These are phyloP conservation scores for Lentinus brumalis DNA, from an alignment of 768 basidiomycete species.

Conservation along the genomic window DNA sequence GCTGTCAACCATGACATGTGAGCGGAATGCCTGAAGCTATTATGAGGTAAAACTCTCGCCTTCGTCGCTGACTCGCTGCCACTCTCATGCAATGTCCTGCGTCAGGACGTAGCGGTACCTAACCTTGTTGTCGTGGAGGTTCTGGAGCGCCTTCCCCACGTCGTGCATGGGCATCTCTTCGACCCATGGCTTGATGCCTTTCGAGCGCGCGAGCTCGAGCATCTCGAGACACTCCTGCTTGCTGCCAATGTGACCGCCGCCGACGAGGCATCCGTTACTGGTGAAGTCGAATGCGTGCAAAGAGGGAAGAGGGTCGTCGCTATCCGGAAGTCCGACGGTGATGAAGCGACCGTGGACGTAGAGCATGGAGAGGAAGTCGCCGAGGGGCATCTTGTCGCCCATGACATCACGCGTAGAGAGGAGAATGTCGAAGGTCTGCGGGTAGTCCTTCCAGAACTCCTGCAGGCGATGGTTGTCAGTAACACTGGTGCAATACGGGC, in stretches of 20 bases:
- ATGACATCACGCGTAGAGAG: constrained; percentile 35
- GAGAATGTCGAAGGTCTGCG: constrained; percentile 52
- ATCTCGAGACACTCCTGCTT: constrained; percentile 61
- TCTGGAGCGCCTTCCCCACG: constrained; percentile 47
- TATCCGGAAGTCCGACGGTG: constrained; percentile 58
- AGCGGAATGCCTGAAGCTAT: too few relatives aligned
- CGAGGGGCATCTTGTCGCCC: constrained; percentile 26
- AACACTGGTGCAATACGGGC: not conserved
- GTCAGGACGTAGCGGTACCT: constrained; percentile 57
- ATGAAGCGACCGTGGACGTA: constrained; percentile 56
- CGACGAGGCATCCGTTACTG: constrained; percentile 23
- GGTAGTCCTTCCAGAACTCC: constrained; percentile 39
- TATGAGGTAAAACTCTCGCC: too few relatives aligned
- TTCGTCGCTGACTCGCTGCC: too few relatives aligned
- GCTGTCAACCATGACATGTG: too few relatives aligned
- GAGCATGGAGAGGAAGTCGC: constrained; percentile 44
- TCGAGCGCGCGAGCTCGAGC: constrained; percentile 58
- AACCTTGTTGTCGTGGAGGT: constrained; percentile 48
- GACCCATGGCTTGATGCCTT: constrained; percentile 50
- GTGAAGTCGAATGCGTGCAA: constrained; percentile 35
- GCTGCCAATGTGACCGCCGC: constrained; percentile 49
- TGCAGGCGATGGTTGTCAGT: constrained; percentile 12
- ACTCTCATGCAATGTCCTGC: constrained; percentile 24
- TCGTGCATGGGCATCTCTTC: constrained; percentile 49
- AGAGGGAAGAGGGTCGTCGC: constrained; percentile 38